These are phyloP conservation scores for Eragrostis curvula DNA, from an alignment of 176 grass and related monocot species.

Conservation along the genomic window DNA sequence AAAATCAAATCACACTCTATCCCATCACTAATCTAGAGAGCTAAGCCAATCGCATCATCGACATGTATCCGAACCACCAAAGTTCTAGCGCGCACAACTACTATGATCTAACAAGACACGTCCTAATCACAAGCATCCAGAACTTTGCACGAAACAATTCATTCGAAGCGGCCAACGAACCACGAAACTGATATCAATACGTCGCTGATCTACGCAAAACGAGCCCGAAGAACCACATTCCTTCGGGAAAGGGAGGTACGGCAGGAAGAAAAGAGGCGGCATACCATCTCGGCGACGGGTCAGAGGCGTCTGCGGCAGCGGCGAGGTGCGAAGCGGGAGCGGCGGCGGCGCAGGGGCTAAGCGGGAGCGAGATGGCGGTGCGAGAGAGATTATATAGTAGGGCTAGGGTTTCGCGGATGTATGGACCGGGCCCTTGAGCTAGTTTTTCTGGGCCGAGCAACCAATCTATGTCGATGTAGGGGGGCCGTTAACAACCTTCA, in stretches of 20 bases:
- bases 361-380: neutral
- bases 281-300: slow-evolving; percentile 52
- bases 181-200: neutral
- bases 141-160: neutral
- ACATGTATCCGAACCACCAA: neutral
- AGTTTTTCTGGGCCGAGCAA: neutral
- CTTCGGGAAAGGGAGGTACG: neutral
- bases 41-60: neutral
- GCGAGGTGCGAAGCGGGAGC: neutral
- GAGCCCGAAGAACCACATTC: neutral
- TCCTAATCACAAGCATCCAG: neutral
- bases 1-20: neutral
- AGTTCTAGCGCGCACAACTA: neutral
- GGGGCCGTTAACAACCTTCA: too few relatives aligned
- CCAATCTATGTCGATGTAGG: too few relatives aligned
- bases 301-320: neutral
- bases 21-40: neutral
- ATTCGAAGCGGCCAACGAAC: neutral
- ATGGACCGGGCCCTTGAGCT: neutral
- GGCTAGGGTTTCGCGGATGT: slow-evolving; percentile 46
- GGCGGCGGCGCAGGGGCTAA: slow-evolving; percentile 31
- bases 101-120: neutral
- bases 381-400: slow-evolving; percentile 23
- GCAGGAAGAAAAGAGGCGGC: neutral
- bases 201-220: neutral